A percentile compares a stretch with the other conserved stretches of the same genome.
phyloP scores from a whole-genome alignment of 768 basidiomycete genomes.

The Gautieria morchelliformis region DNA sequence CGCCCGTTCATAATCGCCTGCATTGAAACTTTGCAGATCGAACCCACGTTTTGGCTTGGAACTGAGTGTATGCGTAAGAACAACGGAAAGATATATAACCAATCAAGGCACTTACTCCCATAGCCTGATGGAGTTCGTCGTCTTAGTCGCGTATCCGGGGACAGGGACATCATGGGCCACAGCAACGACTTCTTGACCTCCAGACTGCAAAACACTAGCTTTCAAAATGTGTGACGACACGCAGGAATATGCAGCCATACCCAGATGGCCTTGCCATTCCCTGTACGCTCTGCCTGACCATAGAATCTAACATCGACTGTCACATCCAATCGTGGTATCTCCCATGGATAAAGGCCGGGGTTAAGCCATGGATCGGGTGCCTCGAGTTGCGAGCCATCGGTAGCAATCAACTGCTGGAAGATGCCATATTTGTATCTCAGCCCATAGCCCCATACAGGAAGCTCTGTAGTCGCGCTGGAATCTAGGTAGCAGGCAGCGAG shows the following conservation, averaged over 20 bases:
- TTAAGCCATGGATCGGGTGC: constrained; percentile 86
- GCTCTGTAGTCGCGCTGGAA: constrained; percentile 79
- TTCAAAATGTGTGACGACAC: not conserved
- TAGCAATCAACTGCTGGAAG: constrained; percentile 87
- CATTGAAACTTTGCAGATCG: constrained; percentile 92
- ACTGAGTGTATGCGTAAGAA: not conserved
- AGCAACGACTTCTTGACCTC: constrained; percentile 90
- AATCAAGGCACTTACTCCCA: constrained; percentile 22
- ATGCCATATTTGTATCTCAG: constrained; percentile 91
- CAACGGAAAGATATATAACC: not conserved
- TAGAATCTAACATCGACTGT: constrained; percentile 83
- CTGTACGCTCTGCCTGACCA: constrained; percentile 63
- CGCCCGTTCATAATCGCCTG: constrained; percentile 87
- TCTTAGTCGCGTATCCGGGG: constrained; percentile 71
- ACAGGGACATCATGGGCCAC: constrained; percentile 94
- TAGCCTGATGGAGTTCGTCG: constrained; percentile 75
- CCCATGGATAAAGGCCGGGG: constrained; percentile 82
- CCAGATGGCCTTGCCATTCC: constrained; percentile 56
- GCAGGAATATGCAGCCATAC: not conserved
- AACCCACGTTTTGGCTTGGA: constrained; percentile 80
- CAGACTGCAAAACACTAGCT: constrained; percentile 30
- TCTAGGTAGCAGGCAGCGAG: constrained; percentile 97
- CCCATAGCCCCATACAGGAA: constrained; percentile 95
- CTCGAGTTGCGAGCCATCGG: constrained; percentile 71
- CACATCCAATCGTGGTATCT: constrained; percentile 78